Evolutionary conservation across 2,329 filamentous ascomycete species (phyloP).

Genomic region (Neonectria sp.): DNA sequence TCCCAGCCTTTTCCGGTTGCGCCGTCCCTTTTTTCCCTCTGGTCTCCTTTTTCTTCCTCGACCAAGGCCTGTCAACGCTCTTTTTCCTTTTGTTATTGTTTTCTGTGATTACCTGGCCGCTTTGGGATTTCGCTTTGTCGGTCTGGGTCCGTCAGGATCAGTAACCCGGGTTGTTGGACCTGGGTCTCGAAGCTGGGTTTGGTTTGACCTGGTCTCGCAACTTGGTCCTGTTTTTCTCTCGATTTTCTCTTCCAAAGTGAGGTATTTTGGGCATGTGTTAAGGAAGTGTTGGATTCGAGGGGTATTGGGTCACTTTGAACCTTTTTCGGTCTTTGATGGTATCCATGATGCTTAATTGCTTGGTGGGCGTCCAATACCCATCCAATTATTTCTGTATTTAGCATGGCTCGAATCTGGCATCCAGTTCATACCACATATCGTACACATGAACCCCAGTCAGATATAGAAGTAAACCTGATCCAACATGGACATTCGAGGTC

Average conservation of each 20-base stretch:
- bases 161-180: not conserved
- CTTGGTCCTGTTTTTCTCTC: slow-evolving; percentile 28
- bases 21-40: slow-evolving; percentile 12
- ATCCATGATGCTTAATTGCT: not conserved
- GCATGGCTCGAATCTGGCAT: not conserved
- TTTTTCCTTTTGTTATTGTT: slow-evolving; percentile 1
- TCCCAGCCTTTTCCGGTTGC: slow-evolving; percentile 12
- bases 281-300: too few species aligned
- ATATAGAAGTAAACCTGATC: not conserved
- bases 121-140: slow-evolving; percentile 4
- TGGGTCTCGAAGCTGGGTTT: slow-evolving; percentile 8
- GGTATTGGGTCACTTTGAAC: not conserved
- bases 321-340: not conserved
- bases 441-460: not conserved
- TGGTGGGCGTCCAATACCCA: not conserved
- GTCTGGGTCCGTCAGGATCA: not conserved
- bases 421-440: too few species aligned
- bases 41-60: not conserved
- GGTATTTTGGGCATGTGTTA: not conserved
- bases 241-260: slow-evolving; percentile 3
- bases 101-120: slow-evolving; percentile 16
- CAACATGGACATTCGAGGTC: slow-evolving; percentile 1
- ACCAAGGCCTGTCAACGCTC: not conserved
- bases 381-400: not conserved
- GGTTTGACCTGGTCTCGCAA: slow-evolving; percentile 20